Evolutionary conservation across 768 basidiomycete genomes (phyloP), one percentile per base, ranked within the genome.

Genomic region (Aureoboletus auriporus): DNA sequence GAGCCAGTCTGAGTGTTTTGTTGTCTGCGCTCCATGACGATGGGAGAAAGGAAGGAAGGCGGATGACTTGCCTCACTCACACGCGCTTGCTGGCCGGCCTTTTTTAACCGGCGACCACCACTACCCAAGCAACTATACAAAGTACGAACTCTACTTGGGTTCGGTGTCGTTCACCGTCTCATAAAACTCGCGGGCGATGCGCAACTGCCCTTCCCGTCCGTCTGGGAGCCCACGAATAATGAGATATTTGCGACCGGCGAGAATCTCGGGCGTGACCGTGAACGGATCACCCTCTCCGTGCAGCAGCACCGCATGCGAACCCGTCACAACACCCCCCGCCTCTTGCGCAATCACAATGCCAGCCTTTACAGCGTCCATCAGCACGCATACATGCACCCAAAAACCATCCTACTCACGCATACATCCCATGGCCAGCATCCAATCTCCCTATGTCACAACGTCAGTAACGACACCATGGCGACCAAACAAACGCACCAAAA

Each of bases 331-430:
- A 12, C 86, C 80, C 6, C 95, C 95, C 0, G 94, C 89, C 64
- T 95, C 95, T 52, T 89, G 79, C 0, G 89, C 86, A 51, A 98
- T 94, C 56, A 95, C 84, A 11, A 89, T 83, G 0, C 93, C 95
- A 3, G 95, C 93, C 73, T 82, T 57, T 9, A 31, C 11, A n/a
- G 17, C 13, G 2, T 40, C 12, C 8, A 14, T 46, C 39, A 54
- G 47, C 56, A 79, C 82, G 57, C 85, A 91, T 37, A 94, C 86
- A 66, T 94, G 89, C 93, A 91, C 94, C 12, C 20, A 23, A 23
- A 23, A 23, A 23, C 4, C 20, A 23, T 4, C 20, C 20, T 23
- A 79, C 82, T 56, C 85, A 91, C 36, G 94, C 86, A 66, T 93
- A 89, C 93, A 91, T 94, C 12, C 41, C 6, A 16, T 8, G 65